Percentiles rank a stretch among this genome's conserved stretches.
Conservation (phyloP, 495 filamentous ascomycete species). For the Penicillium cosmopolitanum region DNA sequence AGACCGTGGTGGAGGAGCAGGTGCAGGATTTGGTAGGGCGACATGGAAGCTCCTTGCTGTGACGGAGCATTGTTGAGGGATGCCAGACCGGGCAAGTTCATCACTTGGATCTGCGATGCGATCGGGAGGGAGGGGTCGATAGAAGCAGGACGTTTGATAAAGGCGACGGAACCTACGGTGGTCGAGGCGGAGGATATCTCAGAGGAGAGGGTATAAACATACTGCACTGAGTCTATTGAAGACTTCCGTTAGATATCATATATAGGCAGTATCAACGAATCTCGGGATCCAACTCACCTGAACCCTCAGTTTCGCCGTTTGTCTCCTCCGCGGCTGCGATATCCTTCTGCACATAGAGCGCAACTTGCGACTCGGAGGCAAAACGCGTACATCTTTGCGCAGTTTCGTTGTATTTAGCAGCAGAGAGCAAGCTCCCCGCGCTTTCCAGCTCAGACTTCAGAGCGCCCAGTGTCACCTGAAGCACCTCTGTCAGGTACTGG, state of each 20-base stretch:
- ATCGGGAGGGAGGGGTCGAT: conserved; percentile 82
- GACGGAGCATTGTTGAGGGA: conserved; percentile 62
- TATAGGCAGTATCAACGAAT: background rate
- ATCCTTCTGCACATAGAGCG: conserved; percentile 90
- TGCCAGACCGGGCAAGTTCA: conserved; percentile 82
- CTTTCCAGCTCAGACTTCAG: conserved; percentile 76
- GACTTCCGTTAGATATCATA: conserved; percentile 8
- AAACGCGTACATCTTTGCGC: conserved; percentile 86
- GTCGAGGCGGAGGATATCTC: conserved; percentile 79
- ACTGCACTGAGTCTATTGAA: conserved; percentile 43
- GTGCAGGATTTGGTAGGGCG: conserved; percentile 90
- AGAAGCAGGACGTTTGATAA: conserved; percentile 85
- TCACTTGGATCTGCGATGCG: conserved; percentile 82
- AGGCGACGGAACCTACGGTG: conserved; percentile 80
- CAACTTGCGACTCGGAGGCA: conserved; percentile 81
- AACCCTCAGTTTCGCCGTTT: conserved; percentile 52
- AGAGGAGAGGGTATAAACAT: conserved; percentile 75
- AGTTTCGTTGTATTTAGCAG: conserved; percentile 70
- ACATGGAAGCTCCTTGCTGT: conserved; percentile 69
- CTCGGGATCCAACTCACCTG: conserved; percentile 34
- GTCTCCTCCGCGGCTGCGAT: conserved; percentile 57
- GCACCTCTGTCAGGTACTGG: conserved; percentile 76
- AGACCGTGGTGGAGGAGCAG: conserved; percentile 85
- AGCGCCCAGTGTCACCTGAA: conserved; percentile 85
- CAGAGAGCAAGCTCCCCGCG: conserved; percentile 80